Conservation (phyloP, 2,329 filamentous ascomycete species). For the Penicillium sp. region DNA sequence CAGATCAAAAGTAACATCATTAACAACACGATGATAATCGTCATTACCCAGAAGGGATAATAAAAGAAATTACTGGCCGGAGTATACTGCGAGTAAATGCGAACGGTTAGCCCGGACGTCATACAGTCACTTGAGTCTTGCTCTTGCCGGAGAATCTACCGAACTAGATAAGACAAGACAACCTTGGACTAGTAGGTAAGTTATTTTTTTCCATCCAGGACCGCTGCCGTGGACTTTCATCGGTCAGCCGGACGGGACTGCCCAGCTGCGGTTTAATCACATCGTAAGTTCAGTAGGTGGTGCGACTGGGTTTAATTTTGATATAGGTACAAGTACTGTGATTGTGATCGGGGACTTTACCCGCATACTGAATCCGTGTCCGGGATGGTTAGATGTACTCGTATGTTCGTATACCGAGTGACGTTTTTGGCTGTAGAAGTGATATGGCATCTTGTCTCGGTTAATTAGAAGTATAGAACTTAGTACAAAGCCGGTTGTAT, state of each 20-base stretch:
- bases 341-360: background rate
- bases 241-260: slow-evolving; percentile 6
- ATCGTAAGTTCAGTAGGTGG: background rate
- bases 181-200: background rate
- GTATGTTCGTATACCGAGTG: background rate
- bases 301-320: too few species aligned
- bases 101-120: background rate
- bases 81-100: background rate
- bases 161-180: background rate
- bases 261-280: slow-evolving; percentile 10
- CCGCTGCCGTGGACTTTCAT: background rate
- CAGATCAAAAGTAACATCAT: too few species aligned
- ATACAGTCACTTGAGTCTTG: slow-evolving; percentile 1
- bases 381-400: background rate
- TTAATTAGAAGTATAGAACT: too few species aligned
- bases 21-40: background rate
- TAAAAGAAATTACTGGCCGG: background rate
- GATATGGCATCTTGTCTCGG: background rate
- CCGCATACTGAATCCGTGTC: background rate
- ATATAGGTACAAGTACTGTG: too few species aligned
- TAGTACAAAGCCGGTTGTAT: too few species aligned
- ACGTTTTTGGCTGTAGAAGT: background rate
- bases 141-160: background rate
- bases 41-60: too few species aligned
- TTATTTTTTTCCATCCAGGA: background rate